phyloP scores from a whole-genome alignment of 345 rosid genomes.

The Hibiscus tridactylites region DNA sequence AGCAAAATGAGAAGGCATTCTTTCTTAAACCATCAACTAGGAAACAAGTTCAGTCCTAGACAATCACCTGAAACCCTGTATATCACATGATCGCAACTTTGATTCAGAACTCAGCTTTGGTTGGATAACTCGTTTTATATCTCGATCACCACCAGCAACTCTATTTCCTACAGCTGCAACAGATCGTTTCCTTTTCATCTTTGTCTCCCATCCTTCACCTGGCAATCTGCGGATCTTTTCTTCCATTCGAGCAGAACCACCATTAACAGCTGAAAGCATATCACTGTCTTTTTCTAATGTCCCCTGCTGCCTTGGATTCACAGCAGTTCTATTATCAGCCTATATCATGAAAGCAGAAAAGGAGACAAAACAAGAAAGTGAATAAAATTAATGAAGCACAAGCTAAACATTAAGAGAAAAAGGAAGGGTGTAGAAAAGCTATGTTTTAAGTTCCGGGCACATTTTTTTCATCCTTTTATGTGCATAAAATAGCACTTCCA shows the following conservation, averaged over 20 bases:
- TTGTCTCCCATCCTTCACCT: constrained; percentile 93
- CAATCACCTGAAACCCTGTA: constrained; percentile 63
- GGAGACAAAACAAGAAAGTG: not conserved
- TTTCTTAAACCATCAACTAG: not conserved
- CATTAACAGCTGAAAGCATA: constrained; percentile 46
- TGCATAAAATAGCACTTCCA: not conserved
- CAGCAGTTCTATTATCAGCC: constrained; percentile 47
- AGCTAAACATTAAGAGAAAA: not conserved
- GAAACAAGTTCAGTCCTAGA: not conserved
- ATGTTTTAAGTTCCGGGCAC: not conserved
- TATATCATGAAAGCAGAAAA: constrained; percentile 14
- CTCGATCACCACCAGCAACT: constrained; percentile 53
- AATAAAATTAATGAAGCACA: not conserved
- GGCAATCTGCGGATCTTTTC: constrained; percentile 80
- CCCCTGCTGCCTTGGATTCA: constrained; percentile 45
- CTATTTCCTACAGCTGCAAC: constrained; percentile 66
- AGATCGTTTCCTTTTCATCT: constrained; percentile 85
- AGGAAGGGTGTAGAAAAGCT: not conserved
- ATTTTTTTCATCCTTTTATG: not conserved
- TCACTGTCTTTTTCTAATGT: constrained; percentile 57
- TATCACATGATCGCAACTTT: constrained; percentile 65
- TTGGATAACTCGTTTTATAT: constrained; percentile 46
- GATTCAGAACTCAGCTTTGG: constrained; percentile 51
- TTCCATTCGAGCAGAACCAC: constrained; percentile 41
- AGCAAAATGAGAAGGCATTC: not conserved